Conservation (phyloP, 2,329 filamentous ascomycete species). For the Colletotrichum filicis region DNA sequence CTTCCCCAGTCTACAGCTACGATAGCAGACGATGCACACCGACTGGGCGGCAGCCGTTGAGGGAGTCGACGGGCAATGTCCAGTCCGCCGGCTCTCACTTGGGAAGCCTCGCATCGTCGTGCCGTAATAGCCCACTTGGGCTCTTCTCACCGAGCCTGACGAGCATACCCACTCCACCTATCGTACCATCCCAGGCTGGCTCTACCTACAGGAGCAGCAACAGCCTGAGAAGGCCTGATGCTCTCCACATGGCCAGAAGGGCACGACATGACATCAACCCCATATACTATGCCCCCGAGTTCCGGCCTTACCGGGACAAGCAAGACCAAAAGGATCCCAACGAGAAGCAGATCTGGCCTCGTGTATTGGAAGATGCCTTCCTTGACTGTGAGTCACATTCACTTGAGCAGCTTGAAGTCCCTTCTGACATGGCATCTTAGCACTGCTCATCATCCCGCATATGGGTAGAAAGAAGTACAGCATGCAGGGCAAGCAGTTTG, state of each 20-base stretch:
- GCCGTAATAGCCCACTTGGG: constrained; percentile 54
- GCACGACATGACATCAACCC: constrained; percentile 62
- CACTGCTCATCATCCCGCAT: constrained; percentile 71
- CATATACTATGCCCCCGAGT: constrained; percentile 70
- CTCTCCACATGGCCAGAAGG: constrained; percentile 42
- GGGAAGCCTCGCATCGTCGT: constrained; percentile 50
- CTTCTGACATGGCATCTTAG: constrained; percentile 48
- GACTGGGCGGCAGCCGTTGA: constrained; percentile 56
- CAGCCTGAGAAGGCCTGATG: constrained; percentile 43
- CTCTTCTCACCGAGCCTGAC: constrained; percentile 58
- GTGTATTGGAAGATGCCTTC: constrained; percentile 73
- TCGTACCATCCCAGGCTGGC: constrained; percentile 60
- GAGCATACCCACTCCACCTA: constrained; percentile 59
- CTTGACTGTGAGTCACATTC: constrained; percentile 66
- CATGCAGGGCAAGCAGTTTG: constrained; percentile 71
- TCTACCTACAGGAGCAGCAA: constrained; percentile 45
- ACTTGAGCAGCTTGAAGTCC: background rate
- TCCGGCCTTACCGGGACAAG: constrained; percentile 73
- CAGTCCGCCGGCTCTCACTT: constrained; percentile 47
- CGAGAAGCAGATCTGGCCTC: constrained; percentile 70
- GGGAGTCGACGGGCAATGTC: constrained; percentile 64
- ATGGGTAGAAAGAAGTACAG: constrained; percentile 76
- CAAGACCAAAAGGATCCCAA: constrained; percentile 73
- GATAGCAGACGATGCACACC: constrained; percentile 55
- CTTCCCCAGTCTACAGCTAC: constrained; percentile 56